Evolutionary conservation across 1,139 yeast genomes (phyloP).

Genomic region (Nakaseomyces sp.): DNA sequence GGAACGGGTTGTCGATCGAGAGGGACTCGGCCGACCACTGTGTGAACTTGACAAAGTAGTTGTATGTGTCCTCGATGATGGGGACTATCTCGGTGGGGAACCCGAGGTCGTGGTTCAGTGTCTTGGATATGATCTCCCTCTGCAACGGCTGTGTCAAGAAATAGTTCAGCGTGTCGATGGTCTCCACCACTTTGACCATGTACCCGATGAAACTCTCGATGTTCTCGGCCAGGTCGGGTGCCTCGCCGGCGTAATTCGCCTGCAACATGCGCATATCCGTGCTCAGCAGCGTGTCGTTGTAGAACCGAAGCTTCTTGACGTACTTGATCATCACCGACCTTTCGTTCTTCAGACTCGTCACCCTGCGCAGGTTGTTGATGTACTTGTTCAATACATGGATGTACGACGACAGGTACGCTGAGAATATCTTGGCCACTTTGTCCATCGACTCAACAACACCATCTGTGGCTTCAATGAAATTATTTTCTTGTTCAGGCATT

Average conservation of each 20-base stretch:
- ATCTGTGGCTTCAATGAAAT: slow-evolving; percentile 10
- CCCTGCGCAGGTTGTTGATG: slow-evolving; percentile 27
- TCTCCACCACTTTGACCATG: slow-evolving; percentile 24
- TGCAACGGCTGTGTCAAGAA: slow-evolving; percentile 28
- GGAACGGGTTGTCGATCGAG: slow-evolving; percentile 15
- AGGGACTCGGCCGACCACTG: slow-evolving; percentile 31
- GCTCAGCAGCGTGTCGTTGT: slow-evolving; percentile 22
- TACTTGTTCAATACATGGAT: slow-evolving; percentile 28
- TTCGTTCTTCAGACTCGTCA: slow-evolving; percentile 26
- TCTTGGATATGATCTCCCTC: slow-evolving; percentile 30
- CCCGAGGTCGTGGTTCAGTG: slow-evolving; percentile 25
- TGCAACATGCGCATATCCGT: slow-evolving; percentile 11
- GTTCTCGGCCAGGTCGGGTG: slow-evolving; percentile 8
- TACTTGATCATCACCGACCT: slow-evolving; percentile 30
- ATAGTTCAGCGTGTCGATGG: slow-evolving; percentile 27
- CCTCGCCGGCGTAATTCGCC: background rate
- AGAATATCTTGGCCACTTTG: slow-evolving; percentile 15
- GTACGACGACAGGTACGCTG: slow-evolving; percentile 25
- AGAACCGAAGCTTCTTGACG: slow-evolving; percentile 30
- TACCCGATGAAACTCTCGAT: slow-evolving; percentile 21
- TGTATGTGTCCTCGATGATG: slow-evolving; percentile 26
- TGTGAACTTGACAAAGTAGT: slow-evolving; percentile 29
- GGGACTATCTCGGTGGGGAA: slow-evolving; percentile 20
- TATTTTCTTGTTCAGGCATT: background rate
- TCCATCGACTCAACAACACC: slow-evolving; percentile 8